phyloP scores from a whole-genome alignment of 2,329 filamentous ascomycete species.

The Colletotrichum filicis region DNA sequence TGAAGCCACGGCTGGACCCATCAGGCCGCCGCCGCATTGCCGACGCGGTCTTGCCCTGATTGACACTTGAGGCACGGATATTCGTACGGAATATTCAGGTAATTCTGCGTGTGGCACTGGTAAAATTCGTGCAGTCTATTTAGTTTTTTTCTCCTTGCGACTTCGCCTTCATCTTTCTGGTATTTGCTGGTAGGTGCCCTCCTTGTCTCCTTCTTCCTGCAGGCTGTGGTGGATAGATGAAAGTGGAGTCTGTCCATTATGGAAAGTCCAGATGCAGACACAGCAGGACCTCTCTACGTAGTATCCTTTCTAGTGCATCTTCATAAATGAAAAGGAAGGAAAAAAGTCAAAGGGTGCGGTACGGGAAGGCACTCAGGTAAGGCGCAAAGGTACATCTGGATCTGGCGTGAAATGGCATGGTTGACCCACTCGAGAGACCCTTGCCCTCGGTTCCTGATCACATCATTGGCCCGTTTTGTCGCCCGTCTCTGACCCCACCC shows the following conservation, averaged over 20 bases:
- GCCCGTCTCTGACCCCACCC: not conserved
- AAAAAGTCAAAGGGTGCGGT: not conserved
- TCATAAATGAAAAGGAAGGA: not conserved
- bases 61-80: not conserved
- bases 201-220: not conserved
- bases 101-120: not conserved
- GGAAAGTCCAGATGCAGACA: not conserved
- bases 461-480: conserved; percentile 27
- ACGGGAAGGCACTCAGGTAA: not conserved
- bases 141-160: not conserved
- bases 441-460: conserved; percentile 4
- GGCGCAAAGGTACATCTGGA: not conserved
- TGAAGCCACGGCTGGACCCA: not conserved
- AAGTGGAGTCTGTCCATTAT: not conserved
- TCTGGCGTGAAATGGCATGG: not conserved
- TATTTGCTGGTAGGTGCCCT: conserved; percentile 1
- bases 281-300: not conserved
- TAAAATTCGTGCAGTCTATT: not conserved
- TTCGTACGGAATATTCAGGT: not conserved
- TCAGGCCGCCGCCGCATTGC: conserved; percentile 1
- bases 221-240: not conserved
- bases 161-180: not conserved
- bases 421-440: conserved; percentile 8
- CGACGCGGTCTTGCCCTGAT: not conserved
- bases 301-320: conserved; percentile 5